These are phyloP conservation scores for Gelatoporia subvermispora DNA, from an alignment of 768 basidiomycete genomes.

Conservation along the genomic window DNA sequence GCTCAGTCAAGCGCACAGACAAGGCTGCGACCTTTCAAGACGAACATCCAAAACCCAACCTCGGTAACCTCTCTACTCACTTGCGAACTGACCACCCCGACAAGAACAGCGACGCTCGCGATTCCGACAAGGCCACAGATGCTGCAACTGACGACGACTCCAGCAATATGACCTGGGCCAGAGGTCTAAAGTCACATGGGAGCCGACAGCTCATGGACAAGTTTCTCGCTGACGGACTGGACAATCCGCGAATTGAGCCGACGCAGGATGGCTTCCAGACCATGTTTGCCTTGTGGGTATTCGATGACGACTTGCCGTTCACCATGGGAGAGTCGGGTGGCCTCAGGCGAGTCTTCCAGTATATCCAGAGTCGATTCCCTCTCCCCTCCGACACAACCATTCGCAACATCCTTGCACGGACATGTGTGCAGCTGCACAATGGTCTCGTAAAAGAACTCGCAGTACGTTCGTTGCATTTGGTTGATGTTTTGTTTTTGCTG, in stretches of 20 bases:
- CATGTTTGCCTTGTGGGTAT: constrained; percentile 15
- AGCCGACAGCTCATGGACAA: constrained; percentile 25
- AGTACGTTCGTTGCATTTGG: constrained; percentile 3
- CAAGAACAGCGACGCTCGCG: too few species aligned
- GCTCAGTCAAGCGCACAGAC: neutral
- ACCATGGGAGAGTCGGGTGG: constrained; percentile 20
- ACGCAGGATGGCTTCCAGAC: constrained; percentile 20
- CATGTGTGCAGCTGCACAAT: constrained; percentile 15
- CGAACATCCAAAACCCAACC: neutral
- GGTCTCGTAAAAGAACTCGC: constrained; percentile 16
- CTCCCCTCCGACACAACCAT: constrained; percentile 25
- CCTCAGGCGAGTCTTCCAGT: constrained; percentile 11
- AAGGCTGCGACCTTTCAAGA: neutral
- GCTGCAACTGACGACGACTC: too few species aligned
- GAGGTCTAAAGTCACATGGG: constrained; percentile 2
- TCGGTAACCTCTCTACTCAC: constrained; percentile 2
- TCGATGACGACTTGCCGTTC: constrained; percentile 24
- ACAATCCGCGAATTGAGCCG: too few species aligned
- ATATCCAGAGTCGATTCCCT: constrained; percentile 9
- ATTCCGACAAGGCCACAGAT: too few species aligned
- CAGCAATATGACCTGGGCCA: neutral
- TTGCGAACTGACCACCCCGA: neutral
- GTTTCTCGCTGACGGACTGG: too few species aligned
- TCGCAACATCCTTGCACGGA: constrained; percentile 11
- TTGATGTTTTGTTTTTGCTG: neutral